Evolutionary conservation across 108 stramenopile genomes (phyloP).

Genomic region (Heterococcus sp.): DNA sequence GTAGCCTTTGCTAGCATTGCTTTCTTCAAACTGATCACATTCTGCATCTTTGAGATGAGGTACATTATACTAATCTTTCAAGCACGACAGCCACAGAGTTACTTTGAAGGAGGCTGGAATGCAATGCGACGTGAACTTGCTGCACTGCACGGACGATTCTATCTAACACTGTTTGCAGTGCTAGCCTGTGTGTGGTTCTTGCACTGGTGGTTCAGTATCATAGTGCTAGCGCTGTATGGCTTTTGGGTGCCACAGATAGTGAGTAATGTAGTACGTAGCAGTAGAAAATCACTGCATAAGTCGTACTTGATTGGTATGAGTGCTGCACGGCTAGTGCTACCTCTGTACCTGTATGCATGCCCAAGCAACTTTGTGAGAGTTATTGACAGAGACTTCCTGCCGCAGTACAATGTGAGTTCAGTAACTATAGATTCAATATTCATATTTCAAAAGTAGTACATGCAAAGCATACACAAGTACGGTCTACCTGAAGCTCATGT

Average conservation of each 20-base stretch:
- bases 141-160: constrained; percentile 79
- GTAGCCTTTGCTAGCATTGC: constrained; percentile 66
- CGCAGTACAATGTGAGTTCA: constrained; percentile 62
- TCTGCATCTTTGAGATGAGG: constrained; percentile 91
- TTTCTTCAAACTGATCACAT: constrained; percentile 88
- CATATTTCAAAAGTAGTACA: too few species aligned
- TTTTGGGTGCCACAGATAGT: constrained; percentile 97
- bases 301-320: constrained; percentile 83
- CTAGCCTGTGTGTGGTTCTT: constrained; percentile 69
- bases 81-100: constrained; percentile 66
- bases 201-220: constrained; percentile 57
- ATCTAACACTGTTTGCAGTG: constrained; percentile 67
- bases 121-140: constrained; percentile 70
- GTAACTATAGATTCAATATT: too few species aligned
- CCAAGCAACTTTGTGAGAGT: constrained; percentile 71
- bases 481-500: too few species aligned
- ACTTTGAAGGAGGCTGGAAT: constrained; percentile 54
- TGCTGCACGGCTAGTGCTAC: constrained; percentile 72
- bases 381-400: constrained; percentile 67
- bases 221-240: constrained; percentile 73
- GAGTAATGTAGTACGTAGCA: constrained; percentile 72
- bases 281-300: constrained; percentile 72
- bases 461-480: too few species aligned
- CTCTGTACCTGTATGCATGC: constrained; percentile 84
- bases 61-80: constrained; percentile 83